These are phyloP conservation scores for Apiotrichum veenhuisii DNA, from an alignment of 1,284 basidiomycete genomes.

Conservation along the genomic window DNA sequence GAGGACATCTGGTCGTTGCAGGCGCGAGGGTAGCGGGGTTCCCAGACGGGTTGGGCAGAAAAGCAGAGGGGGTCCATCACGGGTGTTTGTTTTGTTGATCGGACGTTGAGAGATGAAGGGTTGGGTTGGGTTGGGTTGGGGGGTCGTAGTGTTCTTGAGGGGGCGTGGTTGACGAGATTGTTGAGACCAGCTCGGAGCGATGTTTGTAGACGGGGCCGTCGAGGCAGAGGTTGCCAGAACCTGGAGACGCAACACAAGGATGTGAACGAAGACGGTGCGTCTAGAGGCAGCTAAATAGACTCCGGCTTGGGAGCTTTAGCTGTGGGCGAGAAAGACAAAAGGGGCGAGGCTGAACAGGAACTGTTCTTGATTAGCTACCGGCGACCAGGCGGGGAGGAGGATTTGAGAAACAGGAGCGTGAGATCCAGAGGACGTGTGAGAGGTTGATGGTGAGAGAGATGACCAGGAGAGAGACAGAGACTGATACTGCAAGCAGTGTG, in stretches of 20 bases:
- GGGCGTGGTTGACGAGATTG: not conserved
- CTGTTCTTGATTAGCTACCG: conserved; percentile 1
- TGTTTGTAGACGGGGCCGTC: conserved; percentile 10
- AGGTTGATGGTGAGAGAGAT: not conserved
- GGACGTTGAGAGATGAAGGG: not conserved
- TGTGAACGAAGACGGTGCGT: conserved; percentile 4
- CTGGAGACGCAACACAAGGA: conserved; percentile 3
- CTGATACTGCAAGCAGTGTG: too few relatives aligned
- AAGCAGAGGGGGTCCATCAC: conserved; percentile 25
- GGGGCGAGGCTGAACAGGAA: not conserved
- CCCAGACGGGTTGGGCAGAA: conserved; percentile 1
- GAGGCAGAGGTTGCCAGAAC: conserved; percentile 21
- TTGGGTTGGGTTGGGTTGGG: not conserved
- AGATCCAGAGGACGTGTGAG: not conserved
- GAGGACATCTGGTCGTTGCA: conserved; percentile 28
- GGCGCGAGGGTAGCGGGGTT: conserved; percentile 14
- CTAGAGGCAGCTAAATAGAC: not conserved
- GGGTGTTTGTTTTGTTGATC: conserved; percentile 8
- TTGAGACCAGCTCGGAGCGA: conserved; percentile 12
- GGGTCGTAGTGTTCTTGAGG: conserved; percentile 3
- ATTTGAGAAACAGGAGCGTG: not conserved
- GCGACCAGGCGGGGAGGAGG: not conserved
- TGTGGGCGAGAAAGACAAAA: not conserved
- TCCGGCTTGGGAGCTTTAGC: conserved; percentile 1
- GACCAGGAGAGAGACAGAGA: too few relatives aligned